phyloP scores from a whole-genome alignment of 2,329 filamentous ascomycete species.

The Diaporthe batatas region DNA sequence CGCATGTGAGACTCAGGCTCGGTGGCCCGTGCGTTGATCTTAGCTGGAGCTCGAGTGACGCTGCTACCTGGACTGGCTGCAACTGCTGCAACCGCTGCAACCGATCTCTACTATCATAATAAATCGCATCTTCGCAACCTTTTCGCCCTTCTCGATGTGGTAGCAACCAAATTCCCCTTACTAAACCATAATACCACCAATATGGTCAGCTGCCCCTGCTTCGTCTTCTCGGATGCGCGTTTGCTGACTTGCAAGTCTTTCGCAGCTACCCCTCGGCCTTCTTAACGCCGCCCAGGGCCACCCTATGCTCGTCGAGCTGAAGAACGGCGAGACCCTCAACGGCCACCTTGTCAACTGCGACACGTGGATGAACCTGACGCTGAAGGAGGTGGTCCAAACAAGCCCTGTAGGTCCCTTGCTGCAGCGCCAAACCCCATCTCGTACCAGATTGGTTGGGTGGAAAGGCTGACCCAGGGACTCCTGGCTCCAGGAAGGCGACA shows the following conservation, averaged over 20 bases:
- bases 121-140: neutral
- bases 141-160: slow-evolving; percentile 32
- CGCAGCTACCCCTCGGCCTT: slow-evolving; percentile 80
- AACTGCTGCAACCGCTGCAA: neutral
- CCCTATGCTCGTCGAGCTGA: slow-evolving; percentile 97
- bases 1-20: slow-evolving; percentile 17
- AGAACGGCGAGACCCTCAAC: slow-evolving; percentile 97
- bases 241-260: slow-evolving; percentile 39
- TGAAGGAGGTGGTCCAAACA: slow-evolving; percentile 97
- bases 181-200: neutral
- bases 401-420: slow-evolving; percentile 72
- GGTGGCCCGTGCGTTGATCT: slow-evolving; percentile 37
- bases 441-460: neutral
- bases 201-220: slow-evolving; percentile 37
- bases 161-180: slow-evolving; percentile 18
- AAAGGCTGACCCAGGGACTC: slow-evolving; percentile 31
- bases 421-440: neutral
- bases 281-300: slow-evolving; percentile 97
- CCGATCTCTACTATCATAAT: neutral
- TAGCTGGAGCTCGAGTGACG: slow-evolving; percentile 38
- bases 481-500: slow-evolving; percentile 82
- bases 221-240: neutral
- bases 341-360: slow-evolving; percentile 97
- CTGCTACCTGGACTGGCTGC: slow-evolving; percentile 18
- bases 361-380: slow-evolving; percentile 99